phyloP scores from a whole-genome alignment of 129 eudicot genomes.

The Chrysanthemum makinoi region DNA sequence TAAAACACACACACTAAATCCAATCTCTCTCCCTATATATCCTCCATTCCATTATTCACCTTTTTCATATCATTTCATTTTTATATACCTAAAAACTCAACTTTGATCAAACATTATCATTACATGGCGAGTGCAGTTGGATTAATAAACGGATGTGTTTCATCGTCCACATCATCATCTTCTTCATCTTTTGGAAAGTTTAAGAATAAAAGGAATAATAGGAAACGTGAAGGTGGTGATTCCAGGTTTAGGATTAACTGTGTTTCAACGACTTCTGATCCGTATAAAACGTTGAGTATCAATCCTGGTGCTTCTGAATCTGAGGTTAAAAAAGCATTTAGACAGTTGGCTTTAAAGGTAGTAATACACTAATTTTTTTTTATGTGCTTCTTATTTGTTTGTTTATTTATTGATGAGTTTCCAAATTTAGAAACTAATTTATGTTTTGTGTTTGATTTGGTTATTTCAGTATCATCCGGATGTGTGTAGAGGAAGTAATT shows the following conservation, averaged over 20 bases:
- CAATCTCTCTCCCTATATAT: conserved; percentile 21
- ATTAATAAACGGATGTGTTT: conserved; percentile 30
- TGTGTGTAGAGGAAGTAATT: conserved; percentile 74
- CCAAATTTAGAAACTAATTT: not conserved
- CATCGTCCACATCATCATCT: conserved; percentile 26
- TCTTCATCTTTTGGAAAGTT: conserved; percentile 26
- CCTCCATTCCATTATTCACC: conserved; percentile 23
- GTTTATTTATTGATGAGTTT: not conserved
- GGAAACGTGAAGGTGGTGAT: conserved; percentile 14
- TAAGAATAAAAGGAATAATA: conserved; percentile 30
- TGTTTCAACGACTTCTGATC: conserved; percentile 53
- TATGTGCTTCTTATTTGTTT: not conserved
- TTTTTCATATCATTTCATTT: not conserved
- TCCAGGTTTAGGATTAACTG: conserved; percentile 38
- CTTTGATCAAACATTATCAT: conserved; percentile 2
- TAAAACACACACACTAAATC: conserved; percentile 22
- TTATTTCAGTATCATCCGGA: conserved; percentile 87
- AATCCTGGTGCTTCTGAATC: conserved; percentile 81
- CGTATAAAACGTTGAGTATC: conserved; percentile 71
- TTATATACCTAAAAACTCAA: not conserved
- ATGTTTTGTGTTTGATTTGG: not conserved
- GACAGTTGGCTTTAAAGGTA: conserved; percentile 87
- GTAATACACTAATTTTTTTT: conserved; percentile 24
- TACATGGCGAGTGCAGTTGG: conserved; percentile 47
- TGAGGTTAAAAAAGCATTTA: conserved; percentile 82